Evolutionary conservation across 2,329 filamentous ascomycete genomes (phyloP), one percentile per base, ranked within the genome.

Genomic region (Exophiala xenobiotica): DNA sequence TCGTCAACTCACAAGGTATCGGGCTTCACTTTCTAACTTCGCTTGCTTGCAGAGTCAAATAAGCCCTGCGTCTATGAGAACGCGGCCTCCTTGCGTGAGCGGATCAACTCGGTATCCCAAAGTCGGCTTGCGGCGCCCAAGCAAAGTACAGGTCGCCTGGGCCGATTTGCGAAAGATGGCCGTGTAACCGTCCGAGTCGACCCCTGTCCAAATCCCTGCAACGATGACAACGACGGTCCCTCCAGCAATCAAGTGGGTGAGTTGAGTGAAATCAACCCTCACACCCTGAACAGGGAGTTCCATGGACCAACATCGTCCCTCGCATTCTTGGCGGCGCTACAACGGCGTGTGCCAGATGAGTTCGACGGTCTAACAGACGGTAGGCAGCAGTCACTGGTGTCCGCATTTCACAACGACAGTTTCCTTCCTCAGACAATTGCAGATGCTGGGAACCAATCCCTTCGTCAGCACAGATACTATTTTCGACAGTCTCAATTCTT

Each of bases 271-370:
- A 62, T 76, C 39, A 76, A 76, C 49, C 65, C 65, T 12, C 72
- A 76, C 38, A 77, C 74, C 0, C 67, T 69, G 31, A 70, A 67
- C 43, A 68, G 73, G 27, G 75, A 77, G 53, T 77, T 74, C 24
- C 73, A 77, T 52, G 74, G 75, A 3, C 74, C 69, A 57, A 74
- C 73, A 2, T 77, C 75, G 0, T 72, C 71, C 3, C 68, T 74
- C 1, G 73, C 74, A 3, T 66, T 75, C 2, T 64, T 76, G 4
- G 72, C 69, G 1, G 68, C 73, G 46, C 61, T 77, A 3, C 65
- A 27, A 16, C 20, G 26, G 12, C 8, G 18, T 14, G n/a, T 16
- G 7, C 14, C n/a, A 4, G 9, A 73, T 41, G 65, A 66, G 39
- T 49, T 61, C 3, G 59, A 64, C 1, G 66, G 64, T 1, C 62